Evolutionary conservation across 2,329 filamentous ascomycete genomes (phyloP).

Genomic region (Xylariales sp.): DNA sequence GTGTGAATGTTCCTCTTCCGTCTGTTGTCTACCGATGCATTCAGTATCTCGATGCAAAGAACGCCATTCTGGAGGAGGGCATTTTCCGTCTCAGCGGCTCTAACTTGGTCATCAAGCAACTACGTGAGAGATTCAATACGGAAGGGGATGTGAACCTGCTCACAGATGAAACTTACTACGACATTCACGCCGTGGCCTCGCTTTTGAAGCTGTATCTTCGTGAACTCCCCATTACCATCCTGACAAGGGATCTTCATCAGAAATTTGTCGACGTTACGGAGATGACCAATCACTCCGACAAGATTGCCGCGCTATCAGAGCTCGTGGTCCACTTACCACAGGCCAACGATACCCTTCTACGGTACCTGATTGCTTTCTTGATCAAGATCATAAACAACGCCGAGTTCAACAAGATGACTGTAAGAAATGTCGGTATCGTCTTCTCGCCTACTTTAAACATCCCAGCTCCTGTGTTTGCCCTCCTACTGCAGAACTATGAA

Average conservation of each 20-base stretch:
- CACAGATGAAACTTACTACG: slow-evolving; percentile 78
- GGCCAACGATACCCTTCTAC: slow-evolving; percentile 76
- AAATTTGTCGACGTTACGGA: slow-evolving; percentile 86
- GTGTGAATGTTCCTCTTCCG: slow-evolving; percentile 72
- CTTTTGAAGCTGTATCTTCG: slow-evolving; percentile 91
- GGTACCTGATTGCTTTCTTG: slow-evolving; percentile 81
- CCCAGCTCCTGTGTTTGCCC: slow-evolving; percentile 86
- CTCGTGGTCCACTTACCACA: slow-evolving; percentile 77
- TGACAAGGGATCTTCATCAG: slow-evolving; percentile 85
- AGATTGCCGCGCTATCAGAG: slow-evolving; percentile 69
- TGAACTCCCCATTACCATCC: slow-evolving; percentile 84
- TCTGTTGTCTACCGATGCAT: slow-evolving; percentile 94
- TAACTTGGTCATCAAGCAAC: slow-evolving; percentile 84
- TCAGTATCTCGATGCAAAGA: slow-evolving; percentile 82
- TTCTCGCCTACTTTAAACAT: slow-evolving; percentile 98
- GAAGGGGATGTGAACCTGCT: slow-evolving; percentile 90
- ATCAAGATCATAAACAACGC: slow-evolving; percentile 90
- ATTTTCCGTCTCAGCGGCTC: slow-evolving; percentile 98
- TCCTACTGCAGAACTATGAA: slow-evolving; percentile 88
- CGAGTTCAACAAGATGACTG: slow-evolving; percentile 94
- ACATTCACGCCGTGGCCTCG: slow-evolving; percentile 93
- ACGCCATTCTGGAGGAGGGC: slow-evolving; percentile 81
- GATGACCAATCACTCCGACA: slow-evolving; percentile 68
- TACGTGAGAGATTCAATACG: slow-evolving; percentile 88
- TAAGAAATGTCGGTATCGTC: slow-evolving; percentile 95